These are phyloP conservation scores for Yamadazyma atlantica DNA, from an alignment of 1,139 yeast species.

Conservation along the genomic window DNA sequence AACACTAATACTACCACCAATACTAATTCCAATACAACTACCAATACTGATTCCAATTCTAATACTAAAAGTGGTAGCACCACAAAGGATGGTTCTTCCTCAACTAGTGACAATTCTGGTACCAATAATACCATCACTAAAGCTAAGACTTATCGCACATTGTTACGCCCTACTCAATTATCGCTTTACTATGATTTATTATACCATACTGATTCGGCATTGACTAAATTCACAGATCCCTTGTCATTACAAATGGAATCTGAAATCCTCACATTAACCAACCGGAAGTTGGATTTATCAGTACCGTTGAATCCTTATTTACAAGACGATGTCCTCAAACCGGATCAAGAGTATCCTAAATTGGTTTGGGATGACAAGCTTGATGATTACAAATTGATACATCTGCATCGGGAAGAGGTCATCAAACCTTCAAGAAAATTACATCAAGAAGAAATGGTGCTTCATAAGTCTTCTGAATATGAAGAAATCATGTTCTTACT, in stretches of 20 bases:
- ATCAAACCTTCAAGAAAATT: constrained; percentile 43
- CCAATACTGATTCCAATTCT: neutral
- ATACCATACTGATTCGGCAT: constrained; percentile 75
- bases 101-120: constrained; percentile 8
- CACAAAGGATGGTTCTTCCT: neutral
- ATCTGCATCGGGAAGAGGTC: constrained; percentile 48
- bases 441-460: constrained; percentile 45
- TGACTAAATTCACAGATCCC: constrained; percentile 76
- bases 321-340: constrained; percentile 45
- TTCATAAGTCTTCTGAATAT: constrained; percentile 80
- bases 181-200: constrained; percentile 84
- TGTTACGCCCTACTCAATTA: constrained; percentile 76
- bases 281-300: constrained; percentile 70
- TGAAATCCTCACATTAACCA: constrained; percentile 74
- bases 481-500: constrained; percentile 79
- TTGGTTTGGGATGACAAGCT: constrained; percentile 40
- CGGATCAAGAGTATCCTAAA: constrained; percentile 47
- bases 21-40: too few relatives aligned
- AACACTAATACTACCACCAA: constrained; percentile 2
- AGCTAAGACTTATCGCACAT: constrained; percentile 73
- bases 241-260: constrained; percentile 78
- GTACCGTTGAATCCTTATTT: constrained; percentile 71
- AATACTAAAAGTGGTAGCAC: neutral
- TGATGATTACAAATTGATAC: constrained; percentile 32
- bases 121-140: constrained; percentile 19